Evolutionary conservation across 2,329 filamentous ascomycete species (phyloP).

Genomic region (Pseudomassariella vexata): DNA sequence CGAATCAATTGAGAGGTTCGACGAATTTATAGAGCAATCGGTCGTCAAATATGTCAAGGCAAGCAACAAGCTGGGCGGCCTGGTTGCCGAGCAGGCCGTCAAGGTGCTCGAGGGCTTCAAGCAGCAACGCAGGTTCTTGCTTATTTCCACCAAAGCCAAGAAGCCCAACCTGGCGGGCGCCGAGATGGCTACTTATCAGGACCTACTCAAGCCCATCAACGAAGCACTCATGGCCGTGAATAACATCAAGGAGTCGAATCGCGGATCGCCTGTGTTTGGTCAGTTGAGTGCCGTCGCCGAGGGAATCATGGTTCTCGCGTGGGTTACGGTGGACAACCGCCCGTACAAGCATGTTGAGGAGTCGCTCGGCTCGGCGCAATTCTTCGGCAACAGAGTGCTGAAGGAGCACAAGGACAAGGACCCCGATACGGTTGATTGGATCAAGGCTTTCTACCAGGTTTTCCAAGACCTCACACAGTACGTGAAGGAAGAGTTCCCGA

Average conservation of each 20-base stretch:
- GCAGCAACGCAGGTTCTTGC: conserved; percentile 80
- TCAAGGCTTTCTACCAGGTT: conserved; percentile 86
- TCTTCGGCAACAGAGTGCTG: conserved; percentile 90
- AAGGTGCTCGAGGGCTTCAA: conserved; percentile 63
- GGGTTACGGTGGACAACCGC: conserved; percentile 80
- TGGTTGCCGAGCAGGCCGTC: conserved; percentile 69
- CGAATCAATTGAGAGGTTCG: conserved; percentile 80
- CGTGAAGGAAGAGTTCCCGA: conserved; percentile 74
- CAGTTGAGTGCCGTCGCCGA: conserved; percentile 85
- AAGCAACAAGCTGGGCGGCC: conserved; percentile 70
- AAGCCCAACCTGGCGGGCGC: conserved; percentile 68
- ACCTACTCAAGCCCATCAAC: conserved; percentile 82
- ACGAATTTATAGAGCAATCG: conserved; percentile 66
- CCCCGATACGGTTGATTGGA: conserved; percentile 76
- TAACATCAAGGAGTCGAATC: conserved; percentile 76
- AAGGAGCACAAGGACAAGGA: conserved; percentile 84
- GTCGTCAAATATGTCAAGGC: conserved; percentile 73
- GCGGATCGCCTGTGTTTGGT: conserved; percentile 67
- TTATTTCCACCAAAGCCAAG: conserved; percentile 84
- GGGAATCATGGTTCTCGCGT: conserved; percentile 82
- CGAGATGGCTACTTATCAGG: conserved; percentile 61
- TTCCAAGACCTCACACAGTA: conserved; percentile 81
- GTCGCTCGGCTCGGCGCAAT: conserved; percentile 76
- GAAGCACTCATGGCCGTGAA: conserved; percentile 73
- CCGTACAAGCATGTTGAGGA: conserved; percentile 84